Conservation (phyloP, 352 stramenopile genomes). For the Nothophytophthora sp. region DNA sequence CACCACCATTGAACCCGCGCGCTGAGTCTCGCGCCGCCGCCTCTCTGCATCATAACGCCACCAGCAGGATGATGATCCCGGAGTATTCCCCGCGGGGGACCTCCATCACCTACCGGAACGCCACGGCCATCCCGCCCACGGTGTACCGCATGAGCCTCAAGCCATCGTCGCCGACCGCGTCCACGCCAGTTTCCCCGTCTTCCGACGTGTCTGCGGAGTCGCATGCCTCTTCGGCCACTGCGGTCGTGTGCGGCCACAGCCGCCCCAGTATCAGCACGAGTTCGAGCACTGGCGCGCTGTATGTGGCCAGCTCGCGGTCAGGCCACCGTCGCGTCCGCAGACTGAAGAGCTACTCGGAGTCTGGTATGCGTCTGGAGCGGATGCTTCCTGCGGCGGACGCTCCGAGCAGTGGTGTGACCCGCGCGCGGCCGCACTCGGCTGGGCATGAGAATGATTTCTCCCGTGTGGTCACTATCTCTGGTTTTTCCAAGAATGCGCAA, state of each 20-base stretch:
- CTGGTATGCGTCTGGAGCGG: slow-evolving; percentile 48
- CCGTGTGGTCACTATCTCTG: slow-evolving; percentile 56
- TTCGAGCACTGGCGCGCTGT: slow-evolving; percentile 22
- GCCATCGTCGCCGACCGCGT: slow-evolving; percentile 18
- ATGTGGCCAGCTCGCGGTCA: slow-evolving; percentile 10
- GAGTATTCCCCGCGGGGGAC: slow-evolving; percentile 43
- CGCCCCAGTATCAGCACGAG: slow-evolving; percentile 19
- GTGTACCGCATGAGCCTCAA: slow-evolving; percentile 46
- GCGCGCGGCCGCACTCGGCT: slow-evolving; percentile 54
- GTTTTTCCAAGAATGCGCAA: slow-evolving; percentile 61
- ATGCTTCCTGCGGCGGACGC: slow-evolving; percentile 23
- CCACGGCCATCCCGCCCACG: slow-evolving; percentile 22
- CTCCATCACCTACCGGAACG: slow-evolving; percentile 32
- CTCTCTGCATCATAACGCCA: slow-evolving; percentile 19
- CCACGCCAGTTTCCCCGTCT: slow-evolving; percentile 10
- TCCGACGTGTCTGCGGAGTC: slow-evolving; percentile 5
- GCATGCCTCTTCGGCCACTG: slow-evolving; percentile 7
- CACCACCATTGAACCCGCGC: neutral
- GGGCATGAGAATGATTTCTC: slow-evolving; percentile 49
- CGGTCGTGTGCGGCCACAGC: slow-evolving; percentile 18
- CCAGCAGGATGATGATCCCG: slow-evolving; percentile 39
- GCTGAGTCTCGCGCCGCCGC: neutral
- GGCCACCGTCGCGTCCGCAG: slow-evolving; percentile 24
- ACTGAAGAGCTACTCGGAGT: slow-evolving; percentile 73
- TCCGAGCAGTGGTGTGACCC: slow-evolving; percentile 11